Percentiles rank a stretch among this genome's conserved stretches.
phyloP scores from a whole-genome alignment of 2,329 filamentous ascomycete genomes.

The Mycosphaerella sp. region DNA sequence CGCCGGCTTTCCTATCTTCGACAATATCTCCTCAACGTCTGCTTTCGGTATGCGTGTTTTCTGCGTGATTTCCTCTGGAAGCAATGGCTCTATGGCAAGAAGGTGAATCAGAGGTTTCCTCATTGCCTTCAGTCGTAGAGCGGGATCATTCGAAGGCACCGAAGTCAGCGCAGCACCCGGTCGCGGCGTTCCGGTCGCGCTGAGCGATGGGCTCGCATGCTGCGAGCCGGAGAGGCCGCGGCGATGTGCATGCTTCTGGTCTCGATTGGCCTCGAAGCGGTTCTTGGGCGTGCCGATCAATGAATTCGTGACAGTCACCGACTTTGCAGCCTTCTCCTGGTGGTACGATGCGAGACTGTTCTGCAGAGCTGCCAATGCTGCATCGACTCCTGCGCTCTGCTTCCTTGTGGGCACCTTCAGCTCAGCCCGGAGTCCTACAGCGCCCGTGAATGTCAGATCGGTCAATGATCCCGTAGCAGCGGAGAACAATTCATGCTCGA shows the following conservation, averaged over 20 bases:
- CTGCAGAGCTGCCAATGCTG: slow-evolving; percentile 54
- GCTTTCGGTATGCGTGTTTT: slow-evolving; percentile 45
- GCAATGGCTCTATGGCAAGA: slow-evolving; percentile 49
- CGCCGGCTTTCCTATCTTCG: slow-evolving; percentile 47
- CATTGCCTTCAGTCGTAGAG: slow-evolving; percentile 39
- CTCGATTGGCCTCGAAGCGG: slow-evolving; percentile 29
- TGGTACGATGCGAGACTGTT: slow-evolving; percentile 54
- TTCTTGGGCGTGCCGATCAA: slow-evolving; percentile 35
- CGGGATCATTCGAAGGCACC: slow-evolving; percentile 33
- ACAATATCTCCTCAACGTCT: slow-evolving; percentile 44
- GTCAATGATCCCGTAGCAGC: slow-evolving; percentile 39
- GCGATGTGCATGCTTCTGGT: slow-evolving; percentile 23
- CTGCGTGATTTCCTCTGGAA: slow-evolving; percentile 42
- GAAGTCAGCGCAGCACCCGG: slow-evolving; percentile 36
- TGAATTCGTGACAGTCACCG: slow-evolving; percentile 31
- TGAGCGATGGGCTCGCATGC: slow-evolving; percentile 37
- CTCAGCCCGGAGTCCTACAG: slow-evolving; percentile 51
- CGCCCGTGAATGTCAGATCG: slow-evolving; percentile 50
- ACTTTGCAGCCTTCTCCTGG: slow-evolving; percentile 55
- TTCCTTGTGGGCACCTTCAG: slow-evolving; percentile 43
- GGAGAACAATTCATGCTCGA: slow-evolving; percentile 54
- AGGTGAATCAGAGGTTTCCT: slow-evolving; percentile 46
- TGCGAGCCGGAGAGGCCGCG: slow-evolving; percentile 30
- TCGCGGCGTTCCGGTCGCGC: slow-evolving; percentile 33
- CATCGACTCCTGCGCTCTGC: slow-evolving; percentile 52